Percentiles rank a stretch among this genome's conserved stretches.
Conservation (phyloP, 2,329 filamentous ascomycete species). For the Phialophora tarda region DNA sequence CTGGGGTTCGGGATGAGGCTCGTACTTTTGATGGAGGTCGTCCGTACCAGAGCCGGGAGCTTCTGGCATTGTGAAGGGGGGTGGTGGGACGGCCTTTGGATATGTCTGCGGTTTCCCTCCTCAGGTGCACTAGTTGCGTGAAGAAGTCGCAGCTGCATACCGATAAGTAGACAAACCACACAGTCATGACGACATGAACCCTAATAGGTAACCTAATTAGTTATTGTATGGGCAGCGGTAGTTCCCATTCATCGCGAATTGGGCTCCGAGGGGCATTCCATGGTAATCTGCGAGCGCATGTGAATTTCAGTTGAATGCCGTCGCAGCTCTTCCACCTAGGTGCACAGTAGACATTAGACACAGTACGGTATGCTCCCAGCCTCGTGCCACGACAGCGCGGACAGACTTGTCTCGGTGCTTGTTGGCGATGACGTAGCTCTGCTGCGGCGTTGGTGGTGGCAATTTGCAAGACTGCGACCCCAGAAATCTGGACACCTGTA, state of each 20-base stretch:
- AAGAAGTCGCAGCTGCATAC: neutral
- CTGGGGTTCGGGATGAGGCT: constrained; percentile 38
- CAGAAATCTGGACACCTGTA: too few species aligned
- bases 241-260: neutral
- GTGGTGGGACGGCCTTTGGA: neutral
- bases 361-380: too few species aligned
- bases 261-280: neutral
- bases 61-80: neutral
- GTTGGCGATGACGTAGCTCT: too few species aligned
- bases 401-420: too few species aligned
- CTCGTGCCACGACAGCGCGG: too few species aligned
- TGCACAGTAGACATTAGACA: neutral
- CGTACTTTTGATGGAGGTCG: constrained; percentile 37
- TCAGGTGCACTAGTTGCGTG: neutral
- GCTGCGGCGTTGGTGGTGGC: too few species aligned
- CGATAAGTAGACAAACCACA: neutral
- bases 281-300: neutral
- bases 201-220: neutral
- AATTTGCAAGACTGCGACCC: too few species aligned
- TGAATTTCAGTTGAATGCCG: neutral
- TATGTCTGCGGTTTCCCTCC: neutral
- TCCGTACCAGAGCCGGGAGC: constrained; percentile 16
- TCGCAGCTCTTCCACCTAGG: neutral
- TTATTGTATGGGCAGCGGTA: neutral
- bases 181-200: neutral